Percentiles rank a stretch among this genome's conserved stretches.
These are phyloP conservation scores for Schwanniomyces vanrijiae DNA, from an alignment of 805 yeast species.

Conservation along the genomic window DNA sequence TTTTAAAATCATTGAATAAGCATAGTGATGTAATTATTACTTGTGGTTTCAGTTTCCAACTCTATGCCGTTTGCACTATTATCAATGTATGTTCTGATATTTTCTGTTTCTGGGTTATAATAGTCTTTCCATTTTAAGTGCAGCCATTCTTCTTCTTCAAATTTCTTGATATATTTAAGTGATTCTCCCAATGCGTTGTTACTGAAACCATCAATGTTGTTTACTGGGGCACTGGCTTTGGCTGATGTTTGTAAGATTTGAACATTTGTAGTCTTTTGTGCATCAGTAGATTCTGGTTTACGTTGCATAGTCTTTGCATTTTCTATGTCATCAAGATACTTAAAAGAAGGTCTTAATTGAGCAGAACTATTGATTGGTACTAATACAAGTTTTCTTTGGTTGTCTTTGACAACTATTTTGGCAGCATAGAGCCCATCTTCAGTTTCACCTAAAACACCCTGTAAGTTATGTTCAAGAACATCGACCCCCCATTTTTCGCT, in stretches of 20 bases:
- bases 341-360: constrained; percentile 81
- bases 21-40: constrained; percentile 25
- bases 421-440: constrained; percentile 48
- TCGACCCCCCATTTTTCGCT: constrained; percentile 63
- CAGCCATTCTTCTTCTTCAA: constrained; percentile 43
- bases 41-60: constrained; percentile 20
- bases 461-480: constrained; percentile 59
- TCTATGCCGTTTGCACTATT: constrained; percentile 14
- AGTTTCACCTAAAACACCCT: constrained; percentile 64
- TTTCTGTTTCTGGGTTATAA: constrained; percentile 14
- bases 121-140: constrained; percentile 28
- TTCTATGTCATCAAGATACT: constrained; percentile 67
- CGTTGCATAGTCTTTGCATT: constrained; percentile 41
- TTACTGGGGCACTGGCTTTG: constrained; percentile 23
- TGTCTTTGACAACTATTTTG: constrained; percentile 20
- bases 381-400: constrained; percentile 50
- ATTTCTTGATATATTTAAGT: constrained; percentile 35
- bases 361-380: constrained; percentile 65
- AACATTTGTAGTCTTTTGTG: constrained; percentile 30
- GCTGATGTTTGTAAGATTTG: constrained; percentile 44
- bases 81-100: constrained; percentile 14
- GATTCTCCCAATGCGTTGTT: constrained; percentile 36
- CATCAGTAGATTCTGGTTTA: constrained; percentile 38
- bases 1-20: constrained; percentile 13
- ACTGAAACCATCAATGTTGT: constrained; percentile 24